Percentiles rank a stretch among this genome's conserved stretches.
Evolutionary conservation across 169 alveolate genomes (phyloP).

Genomic region (Perkinsus marinus): DNA sequence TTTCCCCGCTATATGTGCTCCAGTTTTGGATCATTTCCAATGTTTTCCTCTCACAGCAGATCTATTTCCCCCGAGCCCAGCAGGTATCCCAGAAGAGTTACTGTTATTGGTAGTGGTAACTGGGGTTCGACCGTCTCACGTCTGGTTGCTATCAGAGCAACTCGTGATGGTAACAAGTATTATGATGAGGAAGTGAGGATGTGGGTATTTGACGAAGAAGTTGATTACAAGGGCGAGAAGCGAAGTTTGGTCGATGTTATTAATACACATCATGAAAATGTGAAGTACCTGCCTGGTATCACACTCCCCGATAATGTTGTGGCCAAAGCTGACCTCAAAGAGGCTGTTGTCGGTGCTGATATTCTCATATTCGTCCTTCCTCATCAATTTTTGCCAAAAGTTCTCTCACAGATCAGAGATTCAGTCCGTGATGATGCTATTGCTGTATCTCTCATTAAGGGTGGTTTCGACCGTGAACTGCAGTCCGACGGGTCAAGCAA

Average conservation of each 20-base stretch:
- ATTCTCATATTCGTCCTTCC: conserved; percentile 57
- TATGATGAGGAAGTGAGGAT: conserved; percentile 40
- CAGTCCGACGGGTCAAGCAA: conserved; percentile 17
- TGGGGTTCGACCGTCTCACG: conserved; percentile 56
- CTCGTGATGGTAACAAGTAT: conserved; percentile 10
- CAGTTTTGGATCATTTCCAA: neutral
- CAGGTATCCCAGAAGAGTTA: conserved; percentile 18
- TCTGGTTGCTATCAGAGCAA: conserved; percentile 20
- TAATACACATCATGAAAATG: conserved; percentile 57
- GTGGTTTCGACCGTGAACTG: conserved; percentile 42
- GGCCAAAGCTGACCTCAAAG: conserved; percentile 56
- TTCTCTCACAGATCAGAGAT: conserved; percentile 7
- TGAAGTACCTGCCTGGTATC: conserved; percentile 59
- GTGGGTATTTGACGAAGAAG: conserved; percentile 58
- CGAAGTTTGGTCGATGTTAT: conserved; percentile 51
- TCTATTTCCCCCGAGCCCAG: neutral
- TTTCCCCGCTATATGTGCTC: no score
- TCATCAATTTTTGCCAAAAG: conserved; percentile 49
- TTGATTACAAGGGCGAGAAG: conserved; percentile 25
- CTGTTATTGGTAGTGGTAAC: conserved; percentile 55
- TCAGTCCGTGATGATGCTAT: conserved; percentile 22
- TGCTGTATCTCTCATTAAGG: conserved; percentile 58
- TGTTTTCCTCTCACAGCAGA: neutral
- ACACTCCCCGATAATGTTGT: conserved; percentile 50
- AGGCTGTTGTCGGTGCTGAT: conserved; percentile 56